Percentiles rank a stretch among this genome's conserved stretches.
phyloP scores from a whole-genome alignment of 2,329 filamentous ascomycete genomes.

The Microsporum audouinii region DNA sequence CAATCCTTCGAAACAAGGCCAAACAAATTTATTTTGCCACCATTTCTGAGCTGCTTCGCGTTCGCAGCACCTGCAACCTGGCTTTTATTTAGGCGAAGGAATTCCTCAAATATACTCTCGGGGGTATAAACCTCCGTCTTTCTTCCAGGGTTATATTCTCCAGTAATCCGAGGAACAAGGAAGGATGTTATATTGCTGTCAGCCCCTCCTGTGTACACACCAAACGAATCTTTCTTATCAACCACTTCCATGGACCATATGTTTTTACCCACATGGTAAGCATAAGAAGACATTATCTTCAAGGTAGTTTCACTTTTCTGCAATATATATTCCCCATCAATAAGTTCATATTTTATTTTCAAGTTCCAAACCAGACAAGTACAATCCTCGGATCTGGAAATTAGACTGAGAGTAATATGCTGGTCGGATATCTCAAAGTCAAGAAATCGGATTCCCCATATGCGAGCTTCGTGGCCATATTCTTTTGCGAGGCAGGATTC shows the following conservation, averaged over 20 bases:
- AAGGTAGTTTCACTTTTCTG: conserved; percentile 27
- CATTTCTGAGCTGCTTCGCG: conserved; percentile 7
- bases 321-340: conserved; percentile 17
- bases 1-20: conserved; percentile 26
- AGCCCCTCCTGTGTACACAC: conserved; percentile 65
- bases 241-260: conserved; percentile 61
- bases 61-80: neutral
- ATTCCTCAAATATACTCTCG: conserved; percentile 4
- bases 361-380: conserved; percentile 62
- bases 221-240: conserved; percentile 11
- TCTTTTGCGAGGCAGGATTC: conserved; percentile 52
- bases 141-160: conserved; percentile 5
- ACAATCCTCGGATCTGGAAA: conserved; percentile 79
- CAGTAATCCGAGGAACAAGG: conserved; percentile 10
- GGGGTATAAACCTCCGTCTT: conserved; percentile 4
- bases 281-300: conserved; percentile 44
- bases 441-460: conserved; percentile 73
- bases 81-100: neutral
- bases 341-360: conserved; percentile 24
- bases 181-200: conserved; percentile 52
- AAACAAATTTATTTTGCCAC: conserved; percentile 21
- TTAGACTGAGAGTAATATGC: conserved; percentile 38
- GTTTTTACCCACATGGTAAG: conserved; percentile 73
- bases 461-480: conserved; percentile 80
- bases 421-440: conserved; percentile 18